phyloP scores from a whole-genome alignment of 2,329 filamentous ascomycete genomes.

The Fusarium newnesense region DNA sequence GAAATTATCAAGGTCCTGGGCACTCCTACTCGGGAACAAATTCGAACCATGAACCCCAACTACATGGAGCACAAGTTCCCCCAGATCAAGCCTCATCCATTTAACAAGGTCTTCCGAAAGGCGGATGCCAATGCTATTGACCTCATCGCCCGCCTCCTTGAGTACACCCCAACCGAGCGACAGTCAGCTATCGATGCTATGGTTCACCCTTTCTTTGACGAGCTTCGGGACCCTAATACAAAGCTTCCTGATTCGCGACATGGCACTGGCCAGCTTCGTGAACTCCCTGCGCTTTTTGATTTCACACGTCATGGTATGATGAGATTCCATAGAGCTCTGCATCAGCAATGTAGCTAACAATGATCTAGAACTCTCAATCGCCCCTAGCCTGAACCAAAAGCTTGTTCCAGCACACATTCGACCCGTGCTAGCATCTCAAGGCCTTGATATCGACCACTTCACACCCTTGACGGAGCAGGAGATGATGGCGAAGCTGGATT shows the following conservation, averaged over 20 bases:
- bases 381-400: constrained; percentile 84
- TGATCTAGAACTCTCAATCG: constrained; percentile 89
- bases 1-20: constrained; percentile 99
- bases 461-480: constrained; percentile 91
- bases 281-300: constrained; percentile 89
- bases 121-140: constrained; percentile 93
- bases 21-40: constrained; percentile 96
- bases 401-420: constrained; percentile 88
- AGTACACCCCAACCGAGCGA: constrained; percentile 97
- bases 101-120: constrained; percentile 99
- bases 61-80: constrained; percentile 99
- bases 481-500: constrained; percentile 98
- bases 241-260: constrained; percentile 95
- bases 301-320: constrained; percentile 90
- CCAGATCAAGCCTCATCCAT: constrained; percentile 99
- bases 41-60: constrained; percentile 99
- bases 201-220: constrained; percentile 98
- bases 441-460: constrained; percentile 94
- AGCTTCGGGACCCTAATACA: constrained; percentile 90
- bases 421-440: constrained; percentile 76
- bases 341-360: constrained; percentile 23
- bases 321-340: background rate
- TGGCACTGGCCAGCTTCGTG: constrained; percentile 79
- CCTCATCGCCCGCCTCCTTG: constrained; percentile 89
- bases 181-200: constrained; percentile 94